Percentiles rank a stretch among this genome's conserved stretches.
Conservation (phyloP, 495 filamentous ascomycete genomes). For the Trichocladium uniseriatum region DNA sequence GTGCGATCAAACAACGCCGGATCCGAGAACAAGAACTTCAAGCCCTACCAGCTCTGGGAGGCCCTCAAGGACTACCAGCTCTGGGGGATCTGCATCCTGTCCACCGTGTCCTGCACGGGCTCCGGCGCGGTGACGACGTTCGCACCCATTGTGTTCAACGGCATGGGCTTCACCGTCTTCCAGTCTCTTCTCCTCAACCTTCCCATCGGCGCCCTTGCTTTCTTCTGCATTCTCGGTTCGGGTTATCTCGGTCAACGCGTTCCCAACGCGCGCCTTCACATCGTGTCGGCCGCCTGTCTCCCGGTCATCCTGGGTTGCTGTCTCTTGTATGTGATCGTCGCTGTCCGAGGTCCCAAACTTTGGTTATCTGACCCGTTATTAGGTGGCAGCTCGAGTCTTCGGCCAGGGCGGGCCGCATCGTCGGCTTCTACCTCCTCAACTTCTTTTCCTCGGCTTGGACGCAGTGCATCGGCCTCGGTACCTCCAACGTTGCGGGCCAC, state of each 20-base stretch:
- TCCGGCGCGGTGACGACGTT: conserved; percentile 3
- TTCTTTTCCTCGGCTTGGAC: conserved; percentile 5
- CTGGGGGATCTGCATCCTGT: neutral
- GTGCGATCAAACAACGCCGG: conserved; percentile 4
- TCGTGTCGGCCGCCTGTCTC: neutral
- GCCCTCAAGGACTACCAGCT: conserved; percentile 4
- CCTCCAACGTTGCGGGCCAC: conserved; percentile 7
- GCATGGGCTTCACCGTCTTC: conserved; percentile 5
- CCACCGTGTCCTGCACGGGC: conserved; percentile 1
- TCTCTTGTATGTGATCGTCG: neutral
- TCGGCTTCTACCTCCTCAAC: conserved; percentile 4
- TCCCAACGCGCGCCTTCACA: neutral
- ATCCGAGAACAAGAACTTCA: conserved; percentile 4
- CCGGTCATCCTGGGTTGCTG: conserved; percentile 1
- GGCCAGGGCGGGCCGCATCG: conserved; percentile 3
- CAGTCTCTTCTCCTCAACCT: conserved; percentile 7
- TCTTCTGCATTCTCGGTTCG: neutral
- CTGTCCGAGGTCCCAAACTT: neutral
- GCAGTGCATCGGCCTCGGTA: conserved; percentile 7
- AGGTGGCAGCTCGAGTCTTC: neutral
- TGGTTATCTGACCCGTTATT: too few relatives aligned
- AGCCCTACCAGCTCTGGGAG: conserved; percentile 2
- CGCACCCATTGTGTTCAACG: conserved; percentile 7
- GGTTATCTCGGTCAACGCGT: neutral
- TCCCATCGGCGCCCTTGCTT: conserved; percentile 3